These are phyloP conservation scores for Claviceps humidiphila DNA, from an alignment of 2,329 filamentous ascomycete genomes.

Conservation along the genomic window DNA sequence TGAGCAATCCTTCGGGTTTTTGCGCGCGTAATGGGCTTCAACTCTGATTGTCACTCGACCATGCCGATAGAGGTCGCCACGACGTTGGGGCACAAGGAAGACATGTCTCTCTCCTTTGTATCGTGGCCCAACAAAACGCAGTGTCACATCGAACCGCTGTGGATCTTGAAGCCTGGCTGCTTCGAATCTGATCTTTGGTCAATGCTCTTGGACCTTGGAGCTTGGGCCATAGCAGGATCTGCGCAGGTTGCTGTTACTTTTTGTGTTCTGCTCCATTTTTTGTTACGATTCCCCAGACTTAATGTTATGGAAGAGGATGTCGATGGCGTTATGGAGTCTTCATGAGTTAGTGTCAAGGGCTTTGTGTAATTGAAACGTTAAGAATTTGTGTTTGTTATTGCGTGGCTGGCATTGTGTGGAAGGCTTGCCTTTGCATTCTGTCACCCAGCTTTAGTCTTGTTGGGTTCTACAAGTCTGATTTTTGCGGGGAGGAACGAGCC, in stretches of 20 bases:
- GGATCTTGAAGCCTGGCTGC: neutral
- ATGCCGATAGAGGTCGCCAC: neutral
- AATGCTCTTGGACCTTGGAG: neutral
- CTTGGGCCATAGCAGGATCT: neutral
- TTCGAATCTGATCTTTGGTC: neutral
- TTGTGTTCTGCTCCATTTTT: neutral
- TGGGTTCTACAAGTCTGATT: slow-evolving; percentile 10
- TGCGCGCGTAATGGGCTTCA: neutral
- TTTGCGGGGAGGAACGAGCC: slow-evolving; percentile 15
- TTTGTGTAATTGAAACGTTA: neutral
- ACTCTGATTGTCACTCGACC: neutral
- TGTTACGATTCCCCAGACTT: neutral
- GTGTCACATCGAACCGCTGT: neutral
- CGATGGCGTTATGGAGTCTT: slow-evolving; percentile 3
- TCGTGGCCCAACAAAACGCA: neutral
- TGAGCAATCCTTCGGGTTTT: neutral
- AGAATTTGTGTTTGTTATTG: neutral
- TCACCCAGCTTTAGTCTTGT: neutral
- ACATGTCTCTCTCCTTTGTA: neutral
- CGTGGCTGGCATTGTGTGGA: neutral
- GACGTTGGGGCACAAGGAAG: neutral
- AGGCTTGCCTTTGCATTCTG: neutral
- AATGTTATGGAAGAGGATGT: neutral
- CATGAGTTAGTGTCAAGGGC: neutral
- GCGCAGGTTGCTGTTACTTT: neutral